phyloP scores from a whole-genome alignment of 257 asterid genomes.

The Solanum verrucosum region DNA sequence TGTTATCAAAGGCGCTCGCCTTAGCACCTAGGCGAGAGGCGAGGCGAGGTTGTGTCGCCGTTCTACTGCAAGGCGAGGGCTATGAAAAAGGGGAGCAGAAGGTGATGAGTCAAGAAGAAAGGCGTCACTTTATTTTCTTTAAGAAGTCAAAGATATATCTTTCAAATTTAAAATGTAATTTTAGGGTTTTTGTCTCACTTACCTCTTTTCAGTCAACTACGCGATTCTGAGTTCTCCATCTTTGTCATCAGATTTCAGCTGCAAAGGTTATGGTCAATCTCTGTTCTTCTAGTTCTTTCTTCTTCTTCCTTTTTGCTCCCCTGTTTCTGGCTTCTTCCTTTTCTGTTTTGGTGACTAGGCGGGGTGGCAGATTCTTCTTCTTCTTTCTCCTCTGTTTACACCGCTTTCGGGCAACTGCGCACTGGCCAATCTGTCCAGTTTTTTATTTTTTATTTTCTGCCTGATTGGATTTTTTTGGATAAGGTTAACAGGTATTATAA shows the following conservation, averaged over 20 bases:
- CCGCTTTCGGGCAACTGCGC: background rate
- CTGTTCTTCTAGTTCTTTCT: background rate
- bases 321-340: background rate
- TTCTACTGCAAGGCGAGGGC: background rate
- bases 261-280: background rate
- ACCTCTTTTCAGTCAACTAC: background rate
- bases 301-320: background rate
- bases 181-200: background rate
- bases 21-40: background rate
- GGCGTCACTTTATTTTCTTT: background rate
- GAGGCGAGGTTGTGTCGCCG: background rate
- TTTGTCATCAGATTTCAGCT: background rate
- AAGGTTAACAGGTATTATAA: background rate
- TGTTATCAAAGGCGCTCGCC: background rate
- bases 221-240: background rate
- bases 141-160: background rate
- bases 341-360: background rate
- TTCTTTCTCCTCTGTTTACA: background rate
- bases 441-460: background rate
- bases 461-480: background rate
- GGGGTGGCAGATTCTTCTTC: background rate
- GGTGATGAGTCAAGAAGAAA: background rate
- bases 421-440: background rate
- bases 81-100: background rate
- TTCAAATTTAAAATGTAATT: background rate